phyloP scores from a whole-genome alignment of 2,329 filamentous ascomycete species.

The Fusarium sambucinum region DNA sequence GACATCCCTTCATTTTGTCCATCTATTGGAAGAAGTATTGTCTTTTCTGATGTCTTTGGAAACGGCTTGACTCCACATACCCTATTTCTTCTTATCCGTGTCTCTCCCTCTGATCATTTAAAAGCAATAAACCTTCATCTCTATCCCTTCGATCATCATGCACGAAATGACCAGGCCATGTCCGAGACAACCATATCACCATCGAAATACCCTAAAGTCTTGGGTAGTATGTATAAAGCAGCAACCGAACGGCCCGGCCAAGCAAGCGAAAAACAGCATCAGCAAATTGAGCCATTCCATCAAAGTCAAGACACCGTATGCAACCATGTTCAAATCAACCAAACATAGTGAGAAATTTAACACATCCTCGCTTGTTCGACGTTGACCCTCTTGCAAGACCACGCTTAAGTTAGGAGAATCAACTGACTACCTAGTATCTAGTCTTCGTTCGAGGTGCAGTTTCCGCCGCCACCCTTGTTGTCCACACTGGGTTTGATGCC shows the following conservation, averaged over 20 bases:
- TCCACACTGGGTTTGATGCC: conserved; percentile 28
- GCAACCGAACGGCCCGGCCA: conserved; percentile 10
- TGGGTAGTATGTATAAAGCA: conserved; percentile 9
- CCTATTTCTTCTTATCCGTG: conserved; percentile 19
- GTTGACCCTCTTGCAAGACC: conserved; percentile 1
- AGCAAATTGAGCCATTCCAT: background rate
- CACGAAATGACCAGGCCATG: conserved; percentile 25
- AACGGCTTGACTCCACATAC: conserved; percentile 9
- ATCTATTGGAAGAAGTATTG: conserved; percentile 20
- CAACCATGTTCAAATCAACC: background rate
- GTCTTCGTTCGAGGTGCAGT: conserved; percentile 5
- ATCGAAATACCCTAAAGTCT: background rate
- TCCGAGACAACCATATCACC: conserved; percentile 22
- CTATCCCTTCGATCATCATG: conserved; percentile 33
- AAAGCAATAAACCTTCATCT: conserved; percentile 41
- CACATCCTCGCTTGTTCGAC: conserved; percentile 13
- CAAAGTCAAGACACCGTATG: background rate
- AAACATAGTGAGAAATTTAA: background rate
- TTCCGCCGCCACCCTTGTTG: conserved; percentile 4
- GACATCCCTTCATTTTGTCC: conserved; percentile 9
- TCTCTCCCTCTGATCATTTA: conserved; percentile 22
- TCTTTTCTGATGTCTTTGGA: conserved; percentile 6
- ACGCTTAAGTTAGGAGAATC: conserved; percentile 1
- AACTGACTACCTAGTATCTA: background rate
- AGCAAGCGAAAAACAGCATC: background rate